Evolutionary conservation across 2,329 filamentous ascomycete species (phyloP).

Genomic region (Allantophomopsis lycopodina): DNA sequence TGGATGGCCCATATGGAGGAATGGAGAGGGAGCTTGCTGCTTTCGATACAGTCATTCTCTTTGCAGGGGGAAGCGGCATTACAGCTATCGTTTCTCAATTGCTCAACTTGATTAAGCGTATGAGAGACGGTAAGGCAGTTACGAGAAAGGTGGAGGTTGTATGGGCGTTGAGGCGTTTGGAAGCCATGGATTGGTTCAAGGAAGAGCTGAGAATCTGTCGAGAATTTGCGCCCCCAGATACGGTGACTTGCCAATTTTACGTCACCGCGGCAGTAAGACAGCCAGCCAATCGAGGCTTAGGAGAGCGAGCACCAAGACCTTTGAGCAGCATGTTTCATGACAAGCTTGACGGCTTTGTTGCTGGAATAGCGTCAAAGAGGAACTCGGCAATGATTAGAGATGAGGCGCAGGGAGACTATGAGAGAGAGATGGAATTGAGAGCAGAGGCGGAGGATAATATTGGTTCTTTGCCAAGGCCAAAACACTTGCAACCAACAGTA

Average conservation of each 20-base stretch:
- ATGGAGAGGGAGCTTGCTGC: conserved; percentile 83
- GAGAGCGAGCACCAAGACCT: conserved; percentile 40
- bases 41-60: conserved; percentile 86
- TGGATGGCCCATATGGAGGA: conserved; percentile 90
- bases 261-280: conserved; percentile 60
- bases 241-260: conserved; percentile 88
- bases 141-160: conserved; percentile 83
- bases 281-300: conserved; percentile 8
- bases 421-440: conserved; percentile 67
- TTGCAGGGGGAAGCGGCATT: conserved; percentile 89
- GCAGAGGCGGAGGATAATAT: conserved; percentile 76
- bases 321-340: conserved; percentile 71
- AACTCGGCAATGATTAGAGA: conserved; percentile 74
- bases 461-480: conserved; percentile 61
- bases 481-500: conserved; percentile 44
- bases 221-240: conserved; percentile 76
- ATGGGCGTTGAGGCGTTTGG: conserved; percentile 85
- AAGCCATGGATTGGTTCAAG: conserved; percentile 96
- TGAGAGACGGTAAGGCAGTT: conserved; percentile 88
- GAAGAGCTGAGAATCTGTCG: conserved; percentile 88
- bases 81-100: conserved; percentile 87
- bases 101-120: conserved; percentile 87
- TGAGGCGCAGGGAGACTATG: conserved; percentile 65
- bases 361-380: conserved; percentile 74
- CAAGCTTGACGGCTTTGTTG: conserved; percentile 76